Percentiles rank a stretch among this genome's conserved stretches.
Evolutionary conservation across 306 rosid species (phyloP).

Genomic region (Alnus rubra): DNA sequence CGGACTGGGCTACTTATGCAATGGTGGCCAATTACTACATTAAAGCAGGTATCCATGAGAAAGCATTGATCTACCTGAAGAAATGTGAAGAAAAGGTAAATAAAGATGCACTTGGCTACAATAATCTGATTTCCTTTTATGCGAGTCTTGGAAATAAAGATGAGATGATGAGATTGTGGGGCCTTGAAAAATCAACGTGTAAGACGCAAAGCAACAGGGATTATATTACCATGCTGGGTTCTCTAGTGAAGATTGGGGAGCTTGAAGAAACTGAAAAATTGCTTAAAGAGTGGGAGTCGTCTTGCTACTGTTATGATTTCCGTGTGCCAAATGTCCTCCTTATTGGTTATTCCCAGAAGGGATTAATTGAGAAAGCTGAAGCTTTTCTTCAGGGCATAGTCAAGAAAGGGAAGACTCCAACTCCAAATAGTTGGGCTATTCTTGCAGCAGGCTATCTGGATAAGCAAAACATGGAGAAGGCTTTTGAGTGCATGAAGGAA

Average conservation of each 20-base stretch:
- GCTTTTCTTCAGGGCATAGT: conserved; percentile 36
- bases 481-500: conserved; percentile 56
- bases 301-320: conserved; percentile 55
- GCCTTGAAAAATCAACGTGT: conserved; percentile 48
- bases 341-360: conserved; percentile 43
- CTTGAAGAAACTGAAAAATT: conserved; percentile 50
- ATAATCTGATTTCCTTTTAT: conserved; percentile 57
- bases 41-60: conserved; percentile 50
- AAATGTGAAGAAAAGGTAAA: conserved; percentile 60
- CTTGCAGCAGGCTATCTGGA: conserved; percentile 58
- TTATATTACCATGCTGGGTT: conserved; percentile 62
- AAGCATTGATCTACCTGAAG: conserved; percentile 49
- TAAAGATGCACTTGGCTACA: conserved; percentile 44
- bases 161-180: conserved; percentile 64
- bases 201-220: conserved; percentile 65
- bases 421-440: conserved; percentile 74
- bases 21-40: conserved; percentile 59
- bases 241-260: conserved; percentile 62
- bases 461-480: conserved; percentile 64
- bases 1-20: conserved; percentile 55
- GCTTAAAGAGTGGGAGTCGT: conserved; percentile 64
- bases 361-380: conserved; percentile 55
- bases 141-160: conserved; percentile 48
- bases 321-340: conserved; percentile 60
- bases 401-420: conserved; percentile 56